phyloP scores from a whole-genome alignment of 164 flowering plant genomes.

The Protea cynaroides region DNA sequence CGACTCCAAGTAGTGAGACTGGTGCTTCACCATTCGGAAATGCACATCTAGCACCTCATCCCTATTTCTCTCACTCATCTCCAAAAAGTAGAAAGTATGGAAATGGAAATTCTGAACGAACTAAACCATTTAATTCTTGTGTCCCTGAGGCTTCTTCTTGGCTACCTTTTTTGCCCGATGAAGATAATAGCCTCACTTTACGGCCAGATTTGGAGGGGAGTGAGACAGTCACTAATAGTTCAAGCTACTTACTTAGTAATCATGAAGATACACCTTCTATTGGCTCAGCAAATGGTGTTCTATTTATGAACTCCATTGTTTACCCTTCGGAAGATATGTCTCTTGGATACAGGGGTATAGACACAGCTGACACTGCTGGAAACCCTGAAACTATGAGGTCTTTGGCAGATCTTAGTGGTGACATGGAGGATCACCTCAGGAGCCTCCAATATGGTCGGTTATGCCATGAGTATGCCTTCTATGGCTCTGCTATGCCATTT shows the following conservation, averaged over 20 bases:
- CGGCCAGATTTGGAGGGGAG: conserved; percentile 5
- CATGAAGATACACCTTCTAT: conserved; percentile 2
- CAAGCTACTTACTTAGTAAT: neutral
- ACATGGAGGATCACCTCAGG: conserved; percentile 39
- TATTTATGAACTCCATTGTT: conserved; percentile 4
- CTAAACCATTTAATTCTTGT: conserved; percentile 1
- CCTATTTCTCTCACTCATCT: neutral
- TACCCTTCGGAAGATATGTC: conserved; percentile 11
- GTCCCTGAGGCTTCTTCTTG: neutral
- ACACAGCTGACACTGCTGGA: conserved; percentile 10
- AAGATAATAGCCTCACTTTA: neutral
- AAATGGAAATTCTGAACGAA: neutral
- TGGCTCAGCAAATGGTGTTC: conserved; percentile 7
- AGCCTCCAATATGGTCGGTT: conserved; percentile 32
- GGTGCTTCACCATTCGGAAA: neutral
- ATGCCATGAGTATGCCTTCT: conserved; percentile 29
- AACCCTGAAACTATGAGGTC: conserved; percentile 19
- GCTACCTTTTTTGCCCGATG: neutral
- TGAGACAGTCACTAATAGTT: neutral
- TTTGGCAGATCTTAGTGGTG: conserved; percentile 51
- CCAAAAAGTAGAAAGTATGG: neutral
- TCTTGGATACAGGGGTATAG: conserved; percentile 12
- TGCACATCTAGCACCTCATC: neutral
- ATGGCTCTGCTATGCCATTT: conserved; percentile 10
- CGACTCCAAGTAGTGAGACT: conserved; percentile 8